A percentile compares a stretch with the other conserved stretches of the same genome.
Conservation (phyloP, 768 basidiomycete species). For the Mycena kentingensis region DNA sequence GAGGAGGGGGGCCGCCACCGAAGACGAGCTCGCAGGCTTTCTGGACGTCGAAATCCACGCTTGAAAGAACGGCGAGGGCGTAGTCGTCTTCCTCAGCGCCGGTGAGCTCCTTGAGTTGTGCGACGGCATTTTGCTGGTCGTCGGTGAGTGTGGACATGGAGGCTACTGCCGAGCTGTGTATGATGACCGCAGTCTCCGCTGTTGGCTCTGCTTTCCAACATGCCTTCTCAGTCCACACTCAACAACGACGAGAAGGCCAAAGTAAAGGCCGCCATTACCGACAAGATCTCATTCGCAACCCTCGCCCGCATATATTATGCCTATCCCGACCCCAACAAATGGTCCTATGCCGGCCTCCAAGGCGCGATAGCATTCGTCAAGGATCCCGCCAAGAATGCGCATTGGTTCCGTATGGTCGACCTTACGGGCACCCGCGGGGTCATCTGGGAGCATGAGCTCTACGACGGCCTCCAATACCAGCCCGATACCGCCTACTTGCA, state of each 20-base stretch:
- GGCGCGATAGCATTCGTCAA: conserved; percentile 78
- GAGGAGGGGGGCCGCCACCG: conserved; percentile 30
- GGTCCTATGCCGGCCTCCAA: conserved; percentile 87
- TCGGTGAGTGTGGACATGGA: conserved; percentile 3
- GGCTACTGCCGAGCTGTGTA: background rate
- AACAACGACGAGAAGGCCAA: conserved; percentile 75
- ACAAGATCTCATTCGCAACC: conserved; percentile 83
- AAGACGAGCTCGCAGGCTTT: conserved; percentile 64
- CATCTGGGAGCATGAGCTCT: conserved; percentile 93
- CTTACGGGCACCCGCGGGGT: conserved; percentile 80
- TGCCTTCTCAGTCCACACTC: conserved; percentile 76
- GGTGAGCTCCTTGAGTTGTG: conserved; percentile 48
- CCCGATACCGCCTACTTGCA: conserved; percentile 91
- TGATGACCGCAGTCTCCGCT: background rate
- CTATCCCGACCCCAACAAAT: conserved; percentile 69
- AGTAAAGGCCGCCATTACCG: conserved; percentile 64
- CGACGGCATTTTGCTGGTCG: conserved; percentile 18
- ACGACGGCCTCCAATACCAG: conserved; percentile 76
- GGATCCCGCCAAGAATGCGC: conserved; percentile 56
- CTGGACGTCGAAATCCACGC: conserved; percentile 73
- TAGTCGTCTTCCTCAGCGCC: conserved; percentile 63
- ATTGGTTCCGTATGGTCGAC: conserved; percentile 81
- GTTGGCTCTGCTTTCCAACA: conserved; percentile 35
- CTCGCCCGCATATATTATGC: conserved; percentile 91
- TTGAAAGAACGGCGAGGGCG: conserved; percentile 58